These are phyloP conservation scores for Phialophora tarda DNA, from an alignment of 2,329 filamentous ascomycete species.

Conservation along the genomic window DNA sequence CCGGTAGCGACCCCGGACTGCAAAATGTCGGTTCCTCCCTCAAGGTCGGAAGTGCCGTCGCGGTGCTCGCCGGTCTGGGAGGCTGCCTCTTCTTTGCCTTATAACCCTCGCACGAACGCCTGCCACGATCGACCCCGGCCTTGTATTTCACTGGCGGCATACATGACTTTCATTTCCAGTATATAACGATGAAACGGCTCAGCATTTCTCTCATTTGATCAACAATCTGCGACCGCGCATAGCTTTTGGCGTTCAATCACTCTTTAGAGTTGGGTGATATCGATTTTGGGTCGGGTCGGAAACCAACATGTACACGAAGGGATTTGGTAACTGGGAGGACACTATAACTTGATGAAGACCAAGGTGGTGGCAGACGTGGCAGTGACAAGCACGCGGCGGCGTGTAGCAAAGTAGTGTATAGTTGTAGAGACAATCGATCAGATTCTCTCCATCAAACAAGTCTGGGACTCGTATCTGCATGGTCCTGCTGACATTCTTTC, in stretches of 20 bases:
- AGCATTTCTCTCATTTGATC: slow-evolving; percentile 37
- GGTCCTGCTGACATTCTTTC: background rate
- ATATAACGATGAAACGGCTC: slow-evolving; percentile 36
- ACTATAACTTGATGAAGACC: slow-evolving; percentile 7
- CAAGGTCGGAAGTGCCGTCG: slow-evolving; percentile 31
- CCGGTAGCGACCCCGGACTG: slow-evolving; percentile 45
- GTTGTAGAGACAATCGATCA: slow-evolving; percentile 14
- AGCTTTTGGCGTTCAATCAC: slow-evolving; percentile 31
- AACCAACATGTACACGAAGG: slow-evolving; percentile 22
- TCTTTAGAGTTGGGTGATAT: slow-evolving; percentile 6
- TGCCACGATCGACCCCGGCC: background rate
- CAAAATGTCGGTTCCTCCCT: slow-evolving; percentile 48
- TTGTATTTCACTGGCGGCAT: slow-evolving; percentile 10
- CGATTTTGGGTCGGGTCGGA: slow-evolving; percentile 1
- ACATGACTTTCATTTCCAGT: slow-evolving; percentile 24
- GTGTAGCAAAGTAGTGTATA: slow-evolving; percentile 8
- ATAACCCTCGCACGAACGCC: slow-evolving; percentile 11
- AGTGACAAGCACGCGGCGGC: background rate
- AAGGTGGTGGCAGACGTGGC: background rate
- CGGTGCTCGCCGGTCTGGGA: slow-evolving; percentile 22
- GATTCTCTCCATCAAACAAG: slow-evolving; percentile 7
- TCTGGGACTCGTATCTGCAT: background rate
- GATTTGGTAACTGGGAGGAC: slow-evolving; percentile 11
- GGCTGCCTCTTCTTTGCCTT: slow-evolving; percentile 26
- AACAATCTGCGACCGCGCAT: slow-evolving; percentile 34